A percentile compares a stretch with the other conserved stretches of the same genome.
Conservation (phyloP, 1,284 basidiomycete genomes). For the Inonotus obliquus region DNA sequence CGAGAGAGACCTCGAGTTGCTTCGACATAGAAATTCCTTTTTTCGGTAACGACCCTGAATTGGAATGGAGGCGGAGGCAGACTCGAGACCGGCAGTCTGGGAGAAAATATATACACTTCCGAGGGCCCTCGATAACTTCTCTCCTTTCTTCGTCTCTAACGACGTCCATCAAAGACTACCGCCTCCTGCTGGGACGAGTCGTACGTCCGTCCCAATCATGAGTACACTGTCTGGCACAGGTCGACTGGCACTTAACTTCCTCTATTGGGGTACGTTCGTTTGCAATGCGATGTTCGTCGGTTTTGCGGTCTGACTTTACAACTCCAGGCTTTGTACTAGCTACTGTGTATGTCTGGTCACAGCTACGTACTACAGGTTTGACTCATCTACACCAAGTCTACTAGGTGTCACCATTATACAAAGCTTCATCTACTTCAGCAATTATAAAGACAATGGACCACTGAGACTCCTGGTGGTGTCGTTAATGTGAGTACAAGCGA, state of each 20-base stretch:
- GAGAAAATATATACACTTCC: neutral
- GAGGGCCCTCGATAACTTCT: neutral
- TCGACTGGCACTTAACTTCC: neutral
- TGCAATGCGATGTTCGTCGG: neutral
- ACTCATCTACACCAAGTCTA: neutral
- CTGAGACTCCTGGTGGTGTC: neutral
- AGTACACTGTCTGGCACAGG: neutral
- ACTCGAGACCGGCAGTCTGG: neutral
- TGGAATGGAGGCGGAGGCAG: no score
- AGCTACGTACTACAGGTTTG: neutral
- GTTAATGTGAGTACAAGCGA: neutral
- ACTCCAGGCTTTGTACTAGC: neutral
- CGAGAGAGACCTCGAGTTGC: neutral
- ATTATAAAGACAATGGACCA: neutral
- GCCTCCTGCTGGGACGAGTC: neutral
- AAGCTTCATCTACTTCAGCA: conserved; percentile 7
- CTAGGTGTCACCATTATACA: conserved; percentile 5
- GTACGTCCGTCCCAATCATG: neutral
- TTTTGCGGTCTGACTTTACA: neutral
- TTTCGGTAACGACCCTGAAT: neutral
- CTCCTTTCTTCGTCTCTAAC: neutral
- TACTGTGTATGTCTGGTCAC: neutral
- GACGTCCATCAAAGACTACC: neutral
- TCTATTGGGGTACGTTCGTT: conserved; percentile 1
- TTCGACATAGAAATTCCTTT: neutral